These are phyloP conservation scores for Aspergillus bridgeri DNA, from an alignment of 495 filamentous ascomycete species.

Conservation along the genomic window DNA sequence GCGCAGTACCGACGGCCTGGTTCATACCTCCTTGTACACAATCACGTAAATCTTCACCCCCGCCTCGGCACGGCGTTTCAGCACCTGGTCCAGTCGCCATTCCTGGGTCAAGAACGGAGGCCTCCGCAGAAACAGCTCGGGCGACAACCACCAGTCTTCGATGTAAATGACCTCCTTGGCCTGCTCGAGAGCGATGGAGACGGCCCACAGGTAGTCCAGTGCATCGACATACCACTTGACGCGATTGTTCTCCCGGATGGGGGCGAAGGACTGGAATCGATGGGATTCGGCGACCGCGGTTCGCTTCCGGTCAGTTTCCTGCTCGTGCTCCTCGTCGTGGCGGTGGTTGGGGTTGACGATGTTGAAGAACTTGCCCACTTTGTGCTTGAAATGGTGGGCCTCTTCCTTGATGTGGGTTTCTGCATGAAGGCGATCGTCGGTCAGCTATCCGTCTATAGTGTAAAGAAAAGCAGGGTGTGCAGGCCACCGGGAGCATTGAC, in stretches of 20 bases:
- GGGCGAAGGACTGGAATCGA: constrained; percentile 84
- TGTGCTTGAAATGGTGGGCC: constrained; percentile 56
- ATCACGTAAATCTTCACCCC: constrained; percentile 94
- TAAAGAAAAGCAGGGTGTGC: too few relatives aligned
- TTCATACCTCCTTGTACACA: constrained; percentile 91
- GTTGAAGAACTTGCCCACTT: constrained; percentile 66
- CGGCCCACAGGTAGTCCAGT: constrained; percentile 88
- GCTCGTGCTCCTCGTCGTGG: constrained; percentile 91
- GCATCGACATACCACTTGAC: constrained; percentile 98
- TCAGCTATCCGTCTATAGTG: too few relatives aligned
- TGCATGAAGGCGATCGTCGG: constrained; percentile 13
- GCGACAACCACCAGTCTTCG: constrained; percentile 94
- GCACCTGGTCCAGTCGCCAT: constrained; percentile 81
- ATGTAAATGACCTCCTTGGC: constrained; percentile 95
- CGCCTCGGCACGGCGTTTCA: constrained; percentile 84
- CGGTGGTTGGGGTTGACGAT: constrained; percentile 86
- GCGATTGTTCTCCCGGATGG: constrained; percentile 76
- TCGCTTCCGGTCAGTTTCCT: constrained; percentile 76
- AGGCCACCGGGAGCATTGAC: constrained; percentile 20
- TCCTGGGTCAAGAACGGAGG: constrained; percentile 77
- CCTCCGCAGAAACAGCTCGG: constrained; percentile 85
- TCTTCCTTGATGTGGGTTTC: constrained; percentile 44
- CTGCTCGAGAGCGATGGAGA: constrained; percentile 78
- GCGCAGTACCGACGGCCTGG: neutral
- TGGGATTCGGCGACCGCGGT: constrained; percentile 67